Evolutionary conservation across 2,329 filamentous ascomycete species (phyloP).

Genomic region (Pestalotiopsis sp.): DNA sequence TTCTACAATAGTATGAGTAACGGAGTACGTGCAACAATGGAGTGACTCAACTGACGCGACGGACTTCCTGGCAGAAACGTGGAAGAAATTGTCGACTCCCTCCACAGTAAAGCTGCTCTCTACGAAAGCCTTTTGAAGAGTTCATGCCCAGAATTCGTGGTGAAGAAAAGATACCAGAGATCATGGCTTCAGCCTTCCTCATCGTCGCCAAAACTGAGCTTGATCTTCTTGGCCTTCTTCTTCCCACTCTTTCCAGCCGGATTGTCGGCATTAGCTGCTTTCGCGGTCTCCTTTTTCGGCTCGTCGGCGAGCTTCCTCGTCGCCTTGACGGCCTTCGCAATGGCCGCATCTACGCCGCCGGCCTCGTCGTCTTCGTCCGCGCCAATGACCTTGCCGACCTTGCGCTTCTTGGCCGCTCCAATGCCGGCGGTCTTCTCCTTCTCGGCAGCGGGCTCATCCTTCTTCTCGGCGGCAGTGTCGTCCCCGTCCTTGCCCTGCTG

Average conservation of each 20-base stretch:
- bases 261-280: constrained; percentile 13
- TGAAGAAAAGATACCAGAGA: neutral
- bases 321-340: constrained; percentile 14
- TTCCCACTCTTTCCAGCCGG: constrained; percentile 32
- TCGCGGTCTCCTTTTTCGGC: constrained; percentile 23
- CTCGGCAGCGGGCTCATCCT: constrained; percentile 14
- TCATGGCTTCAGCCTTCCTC: constrained; percentile 47
- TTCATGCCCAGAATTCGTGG: too few species aligned
- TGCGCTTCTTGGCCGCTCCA: constrained; percentile 54
- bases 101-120: too few species aligned
- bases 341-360: constrained; percentile 9
- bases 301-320: constrained; percentile 23
- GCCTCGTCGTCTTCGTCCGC: constrained; percentile 29
- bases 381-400: constrained; percentile 51
- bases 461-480: constrained; percentile 18
- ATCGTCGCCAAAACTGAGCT: constrained; percentile 67
- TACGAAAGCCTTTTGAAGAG: too few species aligned
- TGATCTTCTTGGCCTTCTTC: constrained; percentile 64
- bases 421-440: constrained; percentile 36
- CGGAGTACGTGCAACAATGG: too few species aligned
- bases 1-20: too few species aligned
- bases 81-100: too few species aligned
- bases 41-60: too few species aligned
- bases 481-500: constrained; percentile 29
- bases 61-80: too few species aligned